Base-by-base conservation (phyloP, 345 rosid genomes). In the Boechera divaricarpa region DNA sequence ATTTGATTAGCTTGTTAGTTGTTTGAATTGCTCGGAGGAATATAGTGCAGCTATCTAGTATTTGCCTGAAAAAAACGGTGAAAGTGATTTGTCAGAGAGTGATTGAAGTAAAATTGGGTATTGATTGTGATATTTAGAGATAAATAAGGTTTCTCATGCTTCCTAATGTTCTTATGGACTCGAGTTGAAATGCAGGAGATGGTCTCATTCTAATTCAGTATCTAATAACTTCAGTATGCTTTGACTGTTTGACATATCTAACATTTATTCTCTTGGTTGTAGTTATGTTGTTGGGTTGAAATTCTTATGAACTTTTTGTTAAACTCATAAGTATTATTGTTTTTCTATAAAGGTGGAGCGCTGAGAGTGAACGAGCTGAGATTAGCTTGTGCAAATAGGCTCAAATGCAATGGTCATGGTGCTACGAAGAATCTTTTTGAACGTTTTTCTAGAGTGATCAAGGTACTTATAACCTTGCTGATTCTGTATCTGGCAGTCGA, bases 391-490 rank as follows among this genome's bases (percentile, higher is more conserved):
- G 77, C 72, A 13, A 60, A 68, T 67, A 82, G 84, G 69, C 63
- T 77, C 21, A 83, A 74, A 68, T 82, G 89, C 77, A 82, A 82
- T 63, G 78, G 84, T 66, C 84, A 69, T 59, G 89, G 87, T 18
- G 76, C 87, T 60, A 81, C 82, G 2, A 86, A 84, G 90, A 90
- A 89, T 77, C 87, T 90, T 66, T 90, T 90, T 67, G 90, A 86
- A 77, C 84, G 93, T 3, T 86, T 90, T 69, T 87, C 88, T 60
- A 85, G 96, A 64, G 93, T 91, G 10, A 78, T 91, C 74, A 89
- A 85, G 89, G 93, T 91, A 75, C 61, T 70, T 55, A 4, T 16
- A 55, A 11, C 53, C 62, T 45, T 32, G 0, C 58, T 53, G 24
- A 7, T 63, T 61, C 15, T 69, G 9, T 63, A 63, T 38, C 26